phyloP scores from a whole-genome alignment of 768 basidiomycete species.

The Pleurotus tuoliensis region DNA sequence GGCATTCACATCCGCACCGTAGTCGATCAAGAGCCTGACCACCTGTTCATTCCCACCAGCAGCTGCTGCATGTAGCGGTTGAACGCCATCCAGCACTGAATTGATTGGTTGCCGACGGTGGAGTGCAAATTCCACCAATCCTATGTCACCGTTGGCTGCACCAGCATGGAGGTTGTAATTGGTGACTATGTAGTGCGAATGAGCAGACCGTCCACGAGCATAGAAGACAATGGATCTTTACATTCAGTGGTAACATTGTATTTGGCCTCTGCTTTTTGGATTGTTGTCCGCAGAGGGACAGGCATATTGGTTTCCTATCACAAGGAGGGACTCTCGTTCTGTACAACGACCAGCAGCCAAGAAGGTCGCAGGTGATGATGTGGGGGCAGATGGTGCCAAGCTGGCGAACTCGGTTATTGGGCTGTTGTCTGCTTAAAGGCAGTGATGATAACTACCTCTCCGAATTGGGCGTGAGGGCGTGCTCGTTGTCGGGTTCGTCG shows the following conservation, averaged over 20 bases:
- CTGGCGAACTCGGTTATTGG: background rate
- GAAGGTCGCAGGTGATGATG: conserved; percentile 13
- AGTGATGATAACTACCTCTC: background rate
- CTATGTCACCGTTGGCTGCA: conserved; percentile 82
- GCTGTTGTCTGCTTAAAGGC: background rate
- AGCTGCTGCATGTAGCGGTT: conserved; percentile 94
- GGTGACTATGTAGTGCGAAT: conserved; percentile 46
- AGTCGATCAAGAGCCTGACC: conserved; percentile 83
- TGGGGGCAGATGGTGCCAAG: conserved; percentile 10
- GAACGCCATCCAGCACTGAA: conserved; percentile 90
- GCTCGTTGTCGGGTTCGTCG: background rate
- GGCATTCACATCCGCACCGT: conserved; percentile 98
- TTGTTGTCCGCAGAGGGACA: conserved; percentile 42
- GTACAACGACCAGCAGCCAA: too few relatives aligned
- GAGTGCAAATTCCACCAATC: conserved; percentile 89
- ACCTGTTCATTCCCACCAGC: conserved; percentile 88
- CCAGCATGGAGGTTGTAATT: conserved; percentile 76
- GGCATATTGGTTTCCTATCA: conserved; percentile 33
- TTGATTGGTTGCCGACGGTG: conserved; percentile 95
- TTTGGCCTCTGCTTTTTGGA: conserved; percentile 48
- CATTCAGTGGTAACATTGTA: conserved; percentile 60
- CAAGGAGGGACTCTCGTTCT: conserved; percentile 5
- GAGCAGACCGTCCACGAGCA: background rate
- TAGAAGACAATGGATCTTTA: conserved; percentile 22
- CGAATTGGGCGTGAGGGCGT: background rate